Percentiles rank a stretch among this genome's conserved stretches.
phyloP scores from a whole-genome alignment of 129 eudicot species.

The Dittrichia graveolens region DNA sequence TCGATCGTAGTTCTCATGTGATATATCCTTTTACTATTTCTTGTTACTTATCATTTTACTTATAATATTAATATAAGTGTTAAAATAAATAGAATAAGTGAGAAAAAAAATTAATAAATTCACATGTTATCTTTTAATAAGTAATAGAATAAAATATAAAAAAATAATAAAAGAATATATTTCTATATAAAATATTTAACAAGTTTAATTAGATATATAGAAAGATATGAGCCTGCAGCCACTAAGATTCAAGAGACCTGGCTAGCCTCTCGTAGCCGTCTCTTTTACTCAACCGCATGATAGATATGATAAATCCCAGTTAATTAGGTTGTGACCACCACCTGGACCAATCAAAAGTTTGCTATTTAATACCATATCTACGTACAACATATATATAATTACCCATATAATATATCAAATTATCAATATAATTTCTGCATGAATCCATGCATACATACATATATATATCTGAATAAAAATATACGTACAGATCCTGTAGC shows the following conservation, averaged over 20 bases:
- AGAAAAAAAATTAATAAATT: too few species aligned
- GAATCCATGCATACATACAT: constrained; percentile 16
- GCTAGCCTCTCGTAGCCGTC: constrained; percentile 15
- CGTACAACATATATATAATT: too few species aligned
- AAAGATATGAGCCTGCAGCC: not conserved
- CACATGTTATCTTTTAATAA: too few species aligned
- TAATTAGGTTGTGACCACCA: constrained; percentile 25
- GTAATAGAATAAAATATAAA: too few species aligned
- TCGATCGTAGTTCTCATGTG: too few species aligned
- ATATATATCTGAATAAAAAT: not conserved
- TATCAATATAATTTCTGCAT: constrained; percentile 38
- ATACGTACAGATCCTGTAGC: constrained; percentile 1
- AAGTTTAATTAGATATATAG: constrained; percentile 16
- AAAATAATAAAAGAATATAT: too few species aligned
- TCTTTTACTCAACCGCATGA: constrained; percentile 11
- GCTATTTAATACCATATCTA: not conserved
- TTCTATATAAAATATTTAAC: not conserved
- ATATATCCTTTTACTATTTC: too few species aligned
- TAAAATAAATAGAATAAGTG: too few species aligned
- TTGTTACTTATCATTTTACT: too few species aligned
- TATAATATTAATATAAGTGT: too few species aligned
- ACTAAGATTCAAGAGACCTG: constrained; percentile 23
- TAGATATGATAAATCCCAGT: constrained; percentile 31
- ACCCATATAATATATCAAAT: too few species aligned
- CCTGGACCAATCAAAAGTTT: constrained; percentile 36